Evolutionary conservation across 495 filamentous ascomycete species (phyloP).

Genomic region (Penicillium fimorum): DNA sequence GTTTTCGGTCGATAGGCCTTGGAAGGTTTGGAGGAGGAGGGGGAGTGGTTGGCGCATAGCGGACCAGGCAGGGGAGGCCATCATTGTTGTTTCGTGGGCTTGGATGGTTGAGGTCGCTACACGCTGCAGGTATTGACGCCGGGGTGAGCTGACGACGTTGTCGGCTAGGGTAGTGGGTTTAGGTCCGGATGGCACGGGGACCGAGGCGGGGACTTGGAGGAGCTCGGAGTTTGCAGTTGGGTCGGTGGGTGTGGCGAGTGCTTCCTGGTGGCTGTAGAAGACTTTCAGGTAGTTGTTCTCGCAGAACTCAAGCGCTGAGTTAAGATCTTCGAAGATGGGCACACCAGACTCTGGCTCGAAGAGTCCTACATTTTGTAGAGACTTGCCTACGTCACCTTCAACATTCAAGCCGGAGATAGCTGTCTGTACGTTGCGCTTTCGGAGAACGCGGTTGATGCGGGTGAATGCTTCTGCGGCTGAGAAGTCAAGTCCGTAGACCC

Average conservation of each 20-base stretch:
- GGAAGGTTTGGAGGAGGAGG: conserved; percentile 89
- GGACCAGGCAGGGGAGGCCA: conserved; percentile 61
- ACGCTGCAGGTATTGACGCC: conserved; percentile 70
- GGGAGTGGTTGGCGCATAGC: conserved; percentile 85
- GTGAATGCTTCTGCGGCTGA: conserved; percentile 94
- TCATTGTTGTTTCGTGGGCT: conserved; percentile 56
- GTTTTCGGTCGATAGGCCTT: conserved; percentile 69
- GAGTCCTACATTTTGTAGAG: conserved; percentile 76
- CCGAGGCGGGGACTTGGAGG: conserved; percentile 53
- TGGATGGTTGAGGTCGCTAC: conserved; percentile 71
- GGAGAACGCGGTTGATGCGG: conserved; percentile 79
- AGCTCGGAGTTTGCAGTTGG: conserved; percentile 13
- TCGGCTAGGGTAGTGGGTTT: conserved; percentile 31
- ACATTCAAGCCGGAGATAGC: conserved; percentile 77
- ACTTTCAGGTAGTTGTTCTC: conserved; percentile 92
- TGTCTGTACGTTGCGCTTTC: conserved; percentile 69
- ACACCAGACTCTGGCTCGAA: conserved; percentile 65
- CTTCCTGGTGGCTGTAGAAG: conserved; percentile 62
- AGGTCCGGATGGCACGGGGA: conserved; percentile 20
- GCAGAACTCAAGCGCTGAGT: conserved; percentile 87
- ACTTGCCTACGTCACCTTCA: conserved; percentile 69
- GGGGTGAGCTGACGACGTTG: conserved; percentile 69
- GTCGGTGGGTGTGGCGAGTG: conserved; percentile 26
- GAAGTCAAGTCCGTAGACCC: conserved; percentile 92
- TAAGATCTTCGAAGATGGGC: conserved; percentile 81